Conservation (phyloP, 805 yeast genomes). For the Starmera caribaea region DNA sequence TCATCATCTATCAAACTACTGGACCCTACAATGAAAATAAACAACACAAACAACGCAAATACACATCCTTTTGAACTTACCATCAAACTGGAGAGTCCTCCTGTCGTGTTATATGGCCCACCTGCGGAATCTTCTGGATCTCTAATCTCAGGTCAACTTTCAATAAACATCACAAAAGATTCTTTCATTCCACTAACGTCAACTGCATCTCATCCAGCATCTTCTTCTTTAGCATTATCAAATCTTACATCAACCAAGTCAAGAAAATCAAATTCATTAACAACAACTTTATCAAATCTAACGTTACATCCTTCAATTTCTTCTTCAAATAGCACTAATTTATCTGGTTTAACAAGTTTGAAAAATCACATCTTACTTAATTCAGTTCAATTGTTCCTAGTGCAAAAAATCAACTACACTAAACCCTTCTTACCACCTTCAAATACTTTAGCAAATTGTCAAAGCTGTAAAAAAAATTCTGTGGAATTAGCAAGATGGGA, state of each 20-base stretch:
- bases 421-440: conserved; percentile 58
- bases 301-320: conserved; percentile 9
- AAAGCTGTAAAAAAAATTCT: conserved; percentile 42
- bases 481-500: conserved; percentile 84
- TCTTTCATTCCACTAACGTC: conserved; percentile 7
- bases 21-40: background rate
- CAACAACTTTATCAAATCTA: conserved; percentile 11
- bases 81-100: conserved; percentile 80
- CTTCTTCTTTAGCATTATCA: conserved; percentile 12
- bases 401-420: conserved; percentile 61
- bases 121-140: conserved; percentile 80
- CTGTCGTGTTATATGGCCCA: conserved; percentile 74
- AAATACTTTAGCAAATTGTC: conserved; percentile 39
- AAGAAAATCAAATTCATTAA: conserved; percentile 9
- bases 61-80: conserved; percentile 36
- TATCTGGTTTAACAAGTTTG: conserved; percentile 17
- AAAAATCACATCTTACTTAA: conserved; percentile 40
- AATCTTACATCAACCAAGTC: conserved; percentile 17
- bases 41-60: conserved; percentile 14
- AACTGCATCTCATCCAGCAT: conserved; percentile 2
- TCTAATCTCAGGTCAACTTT: conserved; percentile 69
- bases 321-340: conserved; percentile 9
- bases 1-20: background rate
- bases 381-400: conserved; percentile 52
- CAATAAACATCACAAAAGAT: conserved; percentile 39